Conservation (phyloP, 1,284 basidiomycete genomes). For the Wolfiporia cocos region DNA sequence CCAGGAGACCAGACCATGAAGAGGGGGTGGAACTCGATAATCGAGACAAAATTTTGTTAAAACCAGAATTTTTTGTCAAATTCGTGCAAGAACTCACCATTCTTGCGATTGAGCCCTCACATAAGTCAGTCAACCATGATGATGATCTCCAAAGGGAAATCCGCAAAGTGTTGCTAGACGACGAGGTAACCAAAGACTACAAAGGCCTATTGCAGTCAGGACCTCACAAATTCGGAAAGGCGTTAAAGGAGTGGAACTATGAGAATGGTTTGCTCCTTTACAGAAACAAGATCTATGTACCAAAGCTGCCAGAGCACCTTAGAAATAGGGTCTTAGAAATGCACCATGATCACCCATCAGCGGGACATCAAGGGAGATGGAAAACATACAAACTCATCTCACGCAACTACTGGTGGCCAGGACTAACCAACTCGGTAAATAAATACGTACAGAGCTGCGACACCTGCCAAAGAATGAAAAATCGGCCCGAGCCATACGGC, state of each 20-base stretch:
- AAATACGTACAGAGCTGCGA: conserved; percentile 24
- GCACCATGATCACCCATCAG: conserved; percentile 22
- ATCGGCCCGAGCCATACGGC: background rate
- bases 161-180: background rate
- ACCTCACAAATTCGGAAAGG: background rate
- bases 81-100: too few species aligned
- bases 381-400: background rate
- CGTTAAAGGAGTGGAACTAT: background rate
- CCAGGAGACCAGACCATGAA: conserved; percentile 8
- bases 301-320: conserved; percentile 17
- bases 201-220: background rate
- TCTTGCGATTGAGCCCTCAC: background rate
- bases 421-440: background rate
- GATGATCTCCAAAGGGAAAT: background rate
- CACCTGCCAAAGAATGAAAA: conserved; percentile 14
- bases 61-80: conserved; percentile 9
- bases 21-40: conserved; percentile 10
- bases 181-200: background rate
- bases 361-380: conserved; percentile 31
- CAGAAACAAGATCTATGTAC: conserved; percentile 22
- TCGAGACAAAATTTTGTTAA: conserved; percentile 5
- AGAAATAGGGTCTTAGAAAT: conserved; percentile 16
- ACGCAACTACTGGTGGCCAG: background rate
- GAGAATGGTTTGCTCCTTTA: conserved; percentile 24
- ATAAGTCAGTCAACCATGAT: background rate